Percentiles rank a stretch among this genome's conserved stretches.
Conservation (phyloP, 257 asterid genomes). For the Solanum medicagineum region DNA sequence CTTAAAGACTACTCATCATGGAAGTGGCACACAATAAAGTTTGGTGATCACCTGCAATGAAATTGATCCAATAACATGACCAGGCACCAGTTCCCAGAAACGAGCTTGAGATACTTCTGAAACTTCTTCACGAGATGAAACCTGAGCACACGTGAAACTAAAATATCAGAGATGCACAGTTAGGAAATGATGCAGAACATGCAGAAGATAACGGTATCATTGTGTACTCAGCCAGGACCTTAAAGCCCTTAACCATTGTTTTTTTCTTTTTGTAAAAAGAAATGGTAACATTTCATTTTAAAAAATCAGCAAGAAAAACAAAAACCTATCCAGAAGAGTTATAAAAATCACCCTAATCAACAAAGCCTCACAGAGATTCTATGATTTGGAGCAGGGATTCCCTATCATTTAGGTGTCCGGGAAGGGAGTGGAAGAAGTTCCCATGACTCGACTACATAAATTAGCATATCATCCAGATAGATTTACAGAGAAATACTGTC, state of each 20-base stretch:
- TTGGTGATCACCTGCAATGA: slow-evolving; percentile 46
- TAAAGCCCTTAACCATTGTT: background rate
- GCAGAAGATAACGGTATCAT: background rate
- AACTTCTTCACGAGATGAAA: slow-evolving; percentile 53
- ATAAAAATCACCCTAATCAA: background rate
- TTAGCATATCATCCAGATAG: too few relatives aligned
- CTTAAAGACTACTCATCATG: background rate
- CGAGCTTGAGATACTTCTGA: slow-evolving; percentile 70
- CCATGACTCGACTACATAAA: too few relatives aligned
- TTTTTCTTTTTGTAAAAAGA: background rate
- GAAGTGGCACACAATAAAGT: background rate
- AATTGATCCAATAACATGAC: slow-evolving; percentile 77
- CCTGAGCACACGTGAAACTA: slow-evolving; percentile 16
- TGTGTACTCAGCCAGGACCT: background rate
- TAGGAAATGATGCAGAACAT: background rate
- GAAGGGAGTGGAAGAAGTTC: too few relatives aligned
- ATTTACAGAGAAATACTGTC: too few relatives aligned
- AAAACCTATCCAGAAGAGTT: background rate
- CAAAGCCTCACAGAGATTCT: background rate
- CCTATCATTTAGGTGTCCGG: background rate
- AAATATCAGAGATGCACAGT: background rate
- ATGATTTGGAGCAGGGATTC: background rate
- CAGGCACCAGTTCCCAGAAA: slow-evolving; percentile 91
- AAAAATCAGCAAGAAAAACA: background rate
- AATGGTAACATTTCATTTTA: background rate